phyloP scores from a whole-genome alignment of 257 asterid species.

The Nicotiana otophora region DNA sequence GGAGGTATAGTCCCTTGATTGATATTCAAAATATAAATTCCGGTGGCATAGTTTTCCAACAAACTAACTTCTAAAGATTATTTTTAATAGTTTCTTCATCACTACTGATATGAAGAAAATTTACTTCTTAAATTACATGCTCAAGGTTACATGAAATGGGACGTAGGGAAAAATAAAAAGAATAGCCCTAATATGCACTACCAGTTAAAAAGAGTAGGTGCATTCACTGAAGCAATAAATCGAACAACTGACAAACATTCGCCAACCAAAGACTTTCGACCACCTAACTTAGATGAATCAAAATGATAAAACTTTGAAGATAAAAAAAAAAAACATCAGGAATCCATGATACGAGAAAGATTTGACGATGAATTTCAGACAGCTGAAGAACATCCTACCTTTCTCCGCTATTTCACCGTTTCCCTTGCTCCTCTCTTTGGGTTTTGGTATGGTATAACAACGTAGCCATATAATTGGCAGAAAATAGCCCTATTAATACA shows the following conservation, averaged over 20 bases:
- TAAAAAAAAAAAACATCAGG: neutral
- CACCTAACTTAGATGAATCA: neutral
- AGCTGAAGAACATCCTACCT: neutral
- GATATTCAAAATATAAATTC: no score
- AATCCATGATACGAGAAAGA: neutral
- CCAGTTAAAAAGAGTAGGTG: neutral
- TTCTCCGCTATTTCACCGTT: neutral
- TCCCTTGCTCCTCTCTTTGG: neutral
- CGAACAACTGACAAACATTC: neutral
- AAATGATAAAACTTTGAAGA: neutral
- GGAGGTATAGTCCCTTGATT: constrained; percentile 21
- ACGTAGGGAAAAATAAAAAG: neutral
- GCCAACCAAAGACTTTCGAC: neutral
- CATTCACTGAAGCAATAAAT: neutral
- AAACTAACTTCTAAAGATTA: neutral
- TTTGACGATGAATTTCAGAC: neutral
- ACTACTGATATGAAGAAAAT: neutral
- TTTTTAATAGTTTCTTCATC: neutral
- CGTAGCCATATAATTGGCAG: no score
- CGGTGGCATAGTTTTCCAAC: neutral
- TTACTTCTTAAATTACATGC: neutral
- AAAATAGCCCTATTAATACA: no score
- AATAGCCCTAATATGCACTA: neutral
- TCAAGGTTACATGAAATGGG: neutral
- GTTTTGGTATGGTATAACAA: no score